phyloP scores from a whole-genome alignment of 2,329 filamentous ascomycete species.

The Penicillium brasilianum region DNA sequence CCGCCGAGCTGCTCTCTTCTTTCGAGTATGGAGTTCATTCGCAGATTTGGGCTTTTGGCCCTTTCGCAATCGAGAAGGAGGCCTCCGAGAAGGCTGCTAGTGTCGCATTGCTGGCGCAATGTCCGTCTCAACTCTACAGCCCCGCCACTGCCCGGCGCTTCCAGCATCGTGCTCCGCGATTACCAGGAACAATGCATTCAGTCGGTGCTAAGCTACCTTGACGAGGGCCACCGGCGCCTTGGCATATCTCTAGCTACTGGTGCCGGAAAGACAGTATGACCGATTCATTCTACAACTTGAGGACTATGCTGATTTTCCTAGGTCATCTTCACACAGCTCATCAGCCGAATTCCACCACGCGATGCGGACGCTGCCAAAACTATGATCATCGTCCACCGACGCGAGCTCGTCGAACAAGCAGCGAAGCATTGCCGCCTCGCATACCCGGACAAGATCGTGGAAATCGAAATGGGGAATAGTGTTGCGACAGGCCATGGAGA shows the following conservation, averaged over 20 bases:
- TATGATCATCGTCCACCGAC: constrained; percentile 87
- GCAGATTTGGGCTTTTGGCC: constrained; percentile 31
- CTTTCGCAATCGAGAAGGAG: constrained; percentile 25
- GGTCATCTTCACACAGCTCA: constrained; percentile 96
- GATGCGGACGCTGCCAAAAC: constrained; percentile 70
- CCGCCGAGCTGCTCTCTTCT: constrained; percentile 8
- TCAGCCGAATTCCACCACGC: constrained; percentile 71
- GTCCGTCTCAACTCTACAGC: constrained; percentile 33
- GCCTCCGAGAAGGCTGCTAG: constrained; percentile 17
- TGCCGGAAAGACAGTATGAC: constrained; percentile 78
- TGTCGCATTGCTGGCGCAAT: constrained; percentile 32
- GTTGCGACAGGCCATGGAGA: constrained; percentile 81
- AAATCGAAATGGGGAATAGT: constrained; percentile 86
- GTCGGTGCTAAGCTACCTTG: constrained; percentile 72
- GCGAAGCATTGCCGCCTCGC: constrained; percentile 79
- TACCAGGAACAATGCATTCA: constrained; percentile 94
- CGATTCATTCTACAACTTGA: too few species aligned
- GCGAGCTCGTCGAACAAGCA: constrained; percentile 93
- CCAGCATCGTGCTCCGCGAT: constrained; percentile 68
- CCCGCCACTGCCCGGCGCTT: constrained; percentile 22
- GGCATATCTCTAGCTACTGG: constrained; percentile 88
- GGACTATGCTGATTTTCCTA: constrained; percentile 40
- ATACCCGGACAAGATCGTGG: constrained; percentile 80
- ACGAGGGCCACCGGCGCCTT: constrained; percentile 74
- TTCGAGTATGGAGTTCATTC: constrained; percentile 38